Conservation (phyloP, 805 yeast genomes). For the Starmerella roubikii region DNA sequence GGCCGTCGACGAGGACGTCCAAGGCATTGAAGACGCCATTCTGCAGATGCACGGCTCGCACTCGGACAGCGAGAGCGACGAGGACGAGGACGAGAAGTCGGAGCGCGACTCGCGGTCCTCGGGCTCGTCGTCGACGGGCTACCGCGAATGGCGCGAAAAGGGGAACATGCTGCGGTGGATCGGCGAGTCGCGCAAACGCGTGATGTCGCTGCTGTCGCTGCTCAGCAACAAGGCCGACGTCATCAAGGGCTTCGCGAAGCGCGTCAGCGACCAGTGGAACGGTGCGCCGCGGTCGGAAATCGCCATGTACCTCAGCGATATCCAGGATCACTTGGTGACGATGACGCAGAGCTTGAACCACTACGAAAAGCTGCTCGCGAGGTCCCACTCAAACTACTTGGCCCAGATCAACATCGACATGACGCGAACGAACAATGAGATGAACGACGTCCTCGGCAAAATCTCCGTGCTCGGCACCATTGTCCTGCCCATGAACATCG, state of each 20-base stretch:
- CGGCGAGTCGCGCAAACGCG: conserved; percentile 89
- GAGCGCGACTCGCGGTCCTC: conserved; percentile 21
- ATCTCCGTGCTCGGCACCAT: conserved; percentile 89
- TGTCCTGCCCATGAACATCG: conserved; percentile 85
- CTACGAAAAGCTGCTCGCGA: conserved; percentile 81
- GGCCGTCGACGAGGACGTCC: conserved; percentile 86
- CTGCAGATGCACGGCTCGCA: conserved; percentile 68
- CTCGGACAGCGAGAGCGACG: conserved; percentile 32
- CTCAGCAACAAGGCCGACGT: conserved; percentile 93
- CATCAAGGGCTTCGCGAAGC: conserved; percentile 85
- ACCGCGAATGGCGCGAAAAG: conserved; percentile 71
- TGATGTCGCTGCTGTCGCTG: conserved; percentile 75
- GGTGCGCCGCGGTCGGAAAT: conserved; percentile 72
- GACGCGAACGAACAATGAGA: conserved; percentile 93
- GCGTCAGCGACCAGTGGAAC: conserved; percentile 77
- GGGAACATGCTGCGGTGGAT: conserved; percentile 92
- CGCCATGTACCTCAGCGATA: conserved; percentile 90
- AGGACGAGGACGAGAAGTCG: conserved; percentile 24
- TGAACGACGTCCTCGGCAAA: conserved; percentile 90
- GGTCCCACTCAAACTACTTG: conserved; percentile 90
- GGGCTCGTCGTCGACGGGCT: conserved; percentile 27
- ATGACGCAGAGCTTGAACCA: conserved; percentile 94
- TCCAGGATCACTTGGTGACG: conserved; percentile 93
- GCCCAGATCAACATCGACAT: conserved; percentile 96
- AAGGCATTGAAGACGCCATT: conserved; percentile 85